Base-by-base conservation (phyloP, 305 asterid species). In the Fraxinus albicans region DNA sequence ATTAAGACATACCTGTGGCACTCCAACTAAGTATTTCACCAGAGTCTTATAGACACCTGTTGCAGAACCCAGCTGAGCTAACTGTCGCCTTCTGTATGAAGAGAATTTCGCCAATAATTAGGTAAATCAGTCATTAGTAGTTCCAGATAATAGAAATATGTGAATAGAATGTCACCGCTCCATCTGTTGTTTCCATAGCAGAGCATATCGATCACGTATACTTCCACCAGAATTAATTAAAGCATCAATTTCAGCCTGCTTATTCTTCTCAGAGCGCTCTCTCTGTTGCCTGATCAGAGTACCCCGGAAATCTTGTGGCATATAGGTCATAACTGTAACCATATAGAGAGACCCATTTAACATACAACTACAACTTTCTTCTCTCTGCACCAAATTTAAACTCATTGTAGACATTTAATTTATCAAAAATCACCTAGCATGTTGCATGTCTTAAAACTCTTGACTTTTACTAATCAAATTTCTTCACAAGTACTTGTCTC, bases 281-380 rank as follows among this genome's bases (percentile, higher is more conserved):
- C 92, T 91, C 84, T 96, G 99, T 86, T 96, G 98, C 92, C 97
- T 91, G 63, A 96, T 96, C 83, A 96, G 84, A 7, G 97, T 88
- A 44, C 99, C 99, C 82, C 99, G 93, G 80, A 96, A 96, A 80
- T 96, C 99, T 95, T 95, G 99, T 73, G 98, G 98, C 98, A 95
- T 92, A 69, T 96, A 96, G 77, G 98, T 94, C 98, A 94, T 95
- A 86, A 96, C 99, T 96, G 87, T 88, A 87, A 55, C 31, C 63
- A 76, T 35, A 76, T 58, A 55, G 81, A 86, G 35, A 80, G 31
- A 78, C 47, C 29, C 79, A 58, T 76, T 65, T 82, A 77, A 83
- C 75, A 82, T 76, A 73, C 73, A 74, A 67, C 31, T 6, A 60
- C 31, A 63, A 67, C 36, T 25, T 67, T 33, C 73, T 25, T 65